Conservation (phyloP, 805 yeast species). For the baker's yeast (Saccharomyces cerevisiae) region DNA sequence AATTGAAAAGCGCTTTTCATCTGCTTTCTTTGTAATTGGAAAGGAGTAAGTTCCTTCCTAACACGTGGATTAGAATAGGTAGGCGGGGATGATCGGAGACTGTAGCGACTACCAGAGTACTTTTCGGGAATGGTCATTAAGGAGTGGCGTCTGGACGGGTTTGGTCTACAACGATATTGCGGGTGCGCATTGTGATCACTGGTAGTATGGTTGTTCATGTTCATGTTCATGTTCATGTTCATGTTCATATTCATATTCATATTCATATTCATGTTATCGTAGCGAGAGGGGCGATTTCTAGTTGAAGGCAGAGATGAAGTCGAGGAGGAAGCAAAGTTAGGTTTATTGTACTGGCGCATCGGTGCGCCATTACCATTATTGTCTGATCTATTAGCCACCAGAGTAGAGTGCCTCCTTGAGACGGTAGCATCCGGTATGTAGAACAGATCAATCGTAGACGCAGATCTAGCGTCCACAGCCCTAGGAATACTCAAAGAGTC, state of each 20-base stretch:
- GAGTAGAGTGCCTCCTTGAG: background rate
- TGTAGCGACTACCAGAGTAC: background rate
- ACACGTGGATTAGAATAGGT: background rate
- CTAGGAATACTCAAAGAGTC: background rate
- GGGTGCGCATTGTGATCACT: background rate
- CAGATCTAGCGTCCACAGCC: background rate
- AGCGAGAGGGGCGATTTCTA: background rate
- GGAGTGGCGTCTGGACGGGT: background rate
- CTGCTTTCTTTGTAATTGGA: conserved; percentile 23
- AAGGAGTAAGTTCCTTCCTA: conserved; percentile 17
- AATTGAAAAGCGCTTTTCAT: conserved; percentile 26
- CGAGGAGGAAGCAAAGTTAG: background rate
- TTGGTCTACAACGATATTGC: background rate
- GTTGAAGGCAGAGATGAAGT: background rate
- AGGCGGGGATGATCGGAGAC: background rate
- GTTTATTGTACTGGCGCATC: background rate
- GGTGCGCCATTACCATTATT: background rate
- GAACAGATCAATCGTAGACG: background rate
- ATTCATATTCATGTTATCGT: background rate
- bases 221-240: background rate
- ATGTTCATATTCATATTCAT: background rate
- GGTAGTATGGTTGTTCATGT: background rate
- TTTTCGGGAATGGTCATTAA: background rate
- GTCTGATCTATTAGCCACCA: background rate
- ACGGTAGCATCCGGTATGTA: background rate